Evolutionary conservation across 108 stramenopile species (phyloP).

Genomic region (Parmales sp.): DNA sequence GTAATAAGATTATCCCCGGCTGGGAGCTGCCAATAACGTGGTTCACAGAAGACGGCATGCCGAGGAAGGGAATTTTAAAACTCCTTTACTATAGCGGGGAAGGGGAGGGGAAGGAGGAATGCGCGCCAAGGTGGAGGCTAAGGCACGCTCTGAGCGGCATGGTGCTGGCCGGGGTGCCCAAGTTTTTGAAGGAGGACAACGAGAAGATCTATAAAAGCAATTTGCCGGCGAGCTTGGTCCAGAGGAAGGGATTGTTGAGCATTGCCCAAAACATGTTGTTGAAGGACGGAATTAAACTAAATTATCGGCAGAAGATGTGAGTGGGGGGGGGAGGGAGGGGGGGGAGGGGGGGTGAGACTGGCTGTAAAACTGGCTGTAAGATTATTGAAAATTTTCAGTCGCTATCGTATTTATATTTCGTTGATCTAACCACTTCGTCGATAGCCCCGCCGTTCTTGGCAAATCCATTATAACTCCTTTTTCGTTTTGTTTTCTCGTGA

Average conservation of each 20-base stretch:
- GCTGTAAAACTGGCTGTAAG: too few relatives aligned
- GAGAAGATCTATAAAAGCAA: neutral
- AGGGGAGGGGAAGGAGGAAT: neutral
- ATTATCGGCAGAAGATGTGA: too few relatives aligned
- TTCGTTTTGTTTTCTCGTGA: constrained; percentile 98
- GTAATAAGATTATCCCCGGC: neutral
- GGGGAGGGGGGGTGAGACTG: too few relatives aligned
- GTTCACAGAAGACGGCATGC: constrained; percentile 9
- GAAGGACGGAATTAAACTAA: too few relatives aligned
- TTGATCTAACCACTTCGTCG: constrained; percentile 54
- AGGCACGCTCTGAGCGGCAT: neutral
- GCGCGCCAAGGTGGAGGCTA: neutral
- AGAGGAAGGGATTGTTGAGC: too few relatives aligned
- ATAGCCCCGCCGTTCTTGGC: constrained; percentile 65
- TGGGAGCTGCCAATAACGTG: constrained; percentile 7
- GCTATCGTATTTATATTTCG: constrained; percentile 52
- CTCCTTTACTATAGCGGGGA: constrained; percentile 3
- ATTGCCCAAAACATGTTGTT: too few relatives aligned
- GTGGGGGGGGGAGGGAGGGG: too few relatives aligned
- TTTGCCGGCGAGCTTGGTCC: too few relatives aligned
- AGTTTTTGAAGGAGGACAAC: neutral
- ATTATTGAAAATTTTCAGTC: too few relatives aligned
- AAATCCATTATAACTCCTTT: constrained; percentile 83
- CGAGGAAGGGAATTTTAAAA: neutral
- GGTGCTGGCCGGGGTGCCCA: neutral